Conservation (phyloP, 805 yeast species). For the Torulaspora delbrueckii region DNA sequence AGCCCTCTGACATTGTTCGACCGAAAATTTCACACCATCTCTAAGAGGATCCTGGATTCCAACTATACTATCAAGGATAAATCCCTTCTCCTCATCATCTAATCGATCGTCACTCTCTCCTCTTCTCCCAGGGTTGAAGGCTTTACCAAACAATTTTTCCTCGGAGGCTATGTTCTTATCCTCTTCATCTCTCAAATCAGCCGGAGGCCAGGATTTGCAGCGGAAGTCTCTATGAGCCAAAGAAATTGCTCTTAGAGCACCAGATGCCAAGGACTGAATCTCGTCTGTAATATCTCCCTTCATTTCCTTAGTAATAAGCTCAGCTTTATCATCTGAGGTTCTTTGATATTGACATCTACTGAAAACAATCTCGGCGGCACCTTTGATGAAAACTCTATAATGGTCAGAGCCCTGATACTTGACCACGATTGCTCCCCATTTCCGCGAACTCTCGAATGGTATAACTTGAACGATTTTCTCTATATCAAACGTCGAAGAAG, state of each 20-base stretch:
- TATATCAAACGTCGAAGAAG: slow-evolving; percentile 27
- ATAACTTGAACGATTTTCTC: slow-evolving; percentile 58
- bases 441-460: slow-evolving; percentile 88
- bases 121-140: slow-evolving; percentile 29
- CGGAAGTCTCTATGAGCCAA: slow-evolving; percentile 72
- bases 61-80: slow-evolving; percentile 66
- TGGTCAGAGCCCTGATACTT: slow-evolving; percentile 37
- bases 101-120: slow-evolving; percentile 7
- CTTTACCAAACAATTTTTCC: slow-evolving; percentile 38
- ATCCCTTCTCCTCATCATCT: slow-evolving; percentile 33
- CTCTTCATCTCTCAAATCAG: slow-evolving; percentile 35
- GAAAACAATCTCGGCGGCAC: slow-evolving; percentile 89
- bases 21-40: slow-evolving; percentile 85
- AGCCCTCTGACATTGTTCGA: slow-evolving; percentile 75
- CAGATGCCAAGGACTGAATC: slow-evolving; percentile 60
- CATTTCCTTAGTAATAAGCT: slow-evolving; percentile 20
- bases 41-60: slow-evolving; percentile 96
- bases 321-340: slow-evolving; percentile 33
- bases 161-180: slow-evolving; percentile 42
- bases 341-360: slow-evolving; percentile 47
- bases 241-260: slow-evolving; percentile 86
- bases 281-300: slow-evolving; percentile 32
- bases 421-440: slow-evolving; percentile 84
- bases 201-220: slow-evolving; percentile 62
- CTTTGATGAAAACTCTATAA: slow-evolving; percentile 70